Percentiles rank a stretch among this genome's conserved stretches.
Evolutionary conservation across 2,329 filamentous ascomycete genomes (phyloP).

Genomic region (Cytospora mali): DNA sequence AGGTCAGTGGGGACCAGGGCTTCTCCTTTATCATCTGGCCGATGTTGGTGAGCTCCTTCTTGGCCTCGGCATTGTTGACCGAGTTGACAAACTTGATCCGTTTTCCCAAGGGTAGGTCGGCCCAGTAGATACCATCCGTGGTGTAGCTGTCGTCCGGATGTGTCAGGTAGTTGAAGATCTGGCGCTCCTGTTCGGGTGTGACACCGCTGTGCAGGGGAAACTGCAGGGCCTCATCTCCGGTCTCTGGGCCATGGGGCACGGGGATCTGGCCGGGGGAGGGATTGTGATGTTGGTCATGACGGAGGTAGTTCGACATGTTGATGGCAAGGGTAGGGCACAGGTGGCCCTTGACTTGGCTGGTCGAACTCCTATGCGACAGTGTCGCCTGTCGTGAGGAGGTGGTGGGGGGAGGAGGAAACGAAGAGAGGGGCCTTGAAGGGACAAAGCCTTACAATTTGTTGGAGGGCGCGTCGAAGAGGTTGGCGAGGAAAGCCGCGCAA

Average conservation of each 20-base stretch:
- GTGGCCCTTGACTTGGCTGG: neutral
- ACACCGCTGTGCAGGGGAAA: constrained; percentile 44
- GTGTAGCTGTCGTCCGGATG: constrained; percentile 89
- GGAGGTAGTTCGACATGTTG: constrained; percentile 42
- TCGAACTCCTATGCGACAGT: neutral
- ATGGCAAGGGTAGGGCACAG: neutral
- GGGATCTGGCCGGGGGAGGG: constrained; percentile 55
- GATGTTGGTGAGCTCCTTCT: constrained; percentile 66
- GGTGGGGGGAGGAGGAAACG: neutral
- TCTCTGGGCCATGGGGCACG: constrained; percentile 56
- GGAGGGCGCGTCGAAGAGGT: neutral
- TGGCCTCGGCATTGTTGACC: constrained; percentile 71
- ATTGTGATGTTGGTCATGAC: constrained; percentile 45
- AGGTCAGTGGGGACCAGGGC: constrained; percentile 78
- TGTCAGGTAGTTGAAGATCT: constrained; percentile 76
- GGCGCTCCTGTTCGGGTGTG: constrained; percentile 50
- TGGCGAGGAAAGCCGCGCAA: neutral
- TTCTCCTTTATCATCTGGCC: constrained; percentile 84
- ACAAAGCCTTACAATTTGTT: neutral
- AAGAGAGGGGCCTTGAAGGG: neutral
- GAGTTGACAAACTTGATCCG: constrained; percentile 74
- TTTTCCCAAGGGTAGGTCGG: constrained; percentile 73
- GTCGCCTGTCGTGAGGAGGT: neutral
- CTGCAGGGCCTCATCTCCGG: constrained; percentile 50
- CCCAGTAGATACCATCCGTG: constrained; percentile 85